Percentiles rank a stretch among this genome's conserved stretches.
phyloP scores from a whole-genome alignment of 2,329 filamentous ascomycete genomes.

The Metarhizium sp. region DNA sequence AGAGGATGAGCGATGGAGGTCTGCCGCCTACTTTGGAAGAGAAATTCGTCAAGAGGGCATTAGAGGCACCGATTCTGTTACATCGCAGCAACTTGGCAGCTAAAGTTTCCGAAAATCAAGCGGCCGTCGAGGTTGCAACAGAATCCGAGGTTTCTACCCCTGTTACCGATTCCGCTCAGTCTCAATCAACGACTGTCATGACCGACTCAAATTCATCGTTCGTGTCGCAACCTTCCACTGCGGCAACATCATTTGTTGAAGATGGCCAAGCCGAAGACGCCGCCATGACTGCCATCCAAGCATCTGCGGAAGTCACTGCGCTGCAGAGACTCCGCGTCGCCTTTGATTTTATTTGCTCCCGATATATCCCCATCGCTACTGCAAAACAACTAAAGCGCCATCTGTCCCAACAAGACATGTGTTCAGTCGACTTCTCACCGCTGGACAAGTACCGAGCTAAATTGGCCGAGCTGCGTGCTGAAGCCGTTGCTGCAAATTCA shows the following conservation, averaged over 20 bases:
- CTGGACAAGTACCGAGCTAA: constrained; percentile 61
- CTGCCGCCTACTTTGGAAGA: constrained; percentile 79
- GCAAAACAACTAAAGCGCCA: constrained; percentile 28
- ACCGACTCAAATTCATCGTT: constrained; percentile 23
- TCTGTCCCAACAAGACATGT: constrained; percentile 25
- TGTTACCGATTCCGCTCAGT: constrained; percentile 24
- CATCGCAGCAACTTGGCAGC: constrained; percentile 41
- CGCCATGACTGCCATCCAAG: constrained; percentile 32
- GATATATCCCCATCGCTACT: constrained; percentile 45
- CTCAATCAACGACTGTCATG: constrained; percentile 30
- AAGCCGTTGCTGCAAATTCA: constrained; percentile 61
- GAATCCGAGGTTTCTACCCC: constrained; percentile 14
- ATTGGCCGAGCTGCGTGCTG: constrained; percentile 57
- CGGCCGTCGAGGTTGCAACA: constrained; percentile 5
- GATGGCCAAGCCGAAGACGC: constrained; percentile 21
- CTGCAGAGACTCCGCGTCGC: constrained; percentile 58
- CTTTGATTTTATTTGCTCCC: constrained; percentile 53
- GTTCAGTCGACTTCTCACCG: constrained; percentile 53
- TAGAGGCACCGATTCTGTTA: constrained; percentile 68
- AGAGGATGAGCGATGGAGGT: constrained; percentile 51
- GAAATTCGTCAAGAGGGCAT: constrained; percentile 63
- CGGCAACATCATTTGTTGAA: constrained; percentile 33
- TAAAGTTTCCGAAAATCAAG: constrained; percentile 8
- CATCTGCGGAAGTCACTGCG: constrained; percentile 37
- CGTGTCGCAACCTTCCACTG: constrained; percentile 32